phyloP scores from a whole-genome alignment of 2,329 filamentous ascomycete species.

The Claviceps spartinae region DNA sequence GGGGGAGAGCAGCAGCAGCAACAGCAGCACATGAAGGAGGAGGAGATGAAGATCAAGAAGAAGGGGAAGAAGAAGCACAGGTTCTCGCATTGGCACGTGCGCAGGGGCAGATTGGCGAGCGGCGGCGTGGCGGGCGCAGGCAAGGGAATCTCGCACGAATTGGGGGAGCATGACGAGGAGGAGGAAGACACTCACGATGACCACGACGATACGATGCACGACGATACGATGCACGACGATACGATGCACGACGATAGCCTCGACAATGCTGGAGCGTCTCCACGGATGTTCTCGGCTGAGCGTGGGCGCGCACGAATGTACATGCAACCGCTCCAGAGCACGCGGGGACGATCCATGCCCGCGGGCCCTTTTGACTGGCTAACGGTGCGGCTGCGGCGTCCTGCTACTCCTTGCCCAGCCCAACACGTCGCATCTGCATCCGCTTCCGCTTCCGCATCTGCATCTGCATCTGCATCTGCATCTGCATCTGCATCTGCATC shows the following conservation, averaged over 20 bases:
- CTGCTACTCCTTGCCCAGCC: not conserved
- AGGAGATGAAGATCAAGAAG: not conserved
- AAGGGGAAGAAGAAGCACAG: not conserved
- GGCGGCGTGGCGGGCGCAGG: not conserved
- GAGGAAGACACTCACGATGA: not conserved
- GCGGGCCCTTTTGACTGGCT: not conserved
- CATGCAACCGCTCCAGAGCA: not conserved
- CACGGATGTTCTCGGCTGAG: not conserved
- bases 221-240: not conserved
- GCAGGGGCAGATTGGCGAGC: not conserved
- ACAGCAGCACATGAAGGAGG: not conserved
- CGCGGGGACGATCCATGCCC: not conserved
- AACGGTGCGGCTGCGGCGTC: not conserved
- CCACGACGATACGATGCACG: not conserved
- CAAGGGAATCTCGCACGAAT: not conserved
- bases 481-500: slow-evolving; percentile 1
- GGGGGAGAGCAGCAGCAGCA: not conserved
- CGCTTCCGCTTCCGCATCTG: not conserved
- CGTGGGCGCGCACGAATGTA: not conserved
- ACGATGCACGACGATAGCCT: not conserved
- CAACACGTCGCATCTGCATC: not conserved
- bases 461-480: not conserved
- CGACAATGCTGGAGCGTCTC: not conserved
- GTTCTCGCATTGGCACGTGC: not conserved
- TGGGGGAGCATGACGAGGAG: not conserved